Percentiles rank a stretch among this genome's conserved stretches.
Evolutionary conservation across 768 basidiomycete species (phyloP).

Genomic region (Tylopilus felleus): DNA sequence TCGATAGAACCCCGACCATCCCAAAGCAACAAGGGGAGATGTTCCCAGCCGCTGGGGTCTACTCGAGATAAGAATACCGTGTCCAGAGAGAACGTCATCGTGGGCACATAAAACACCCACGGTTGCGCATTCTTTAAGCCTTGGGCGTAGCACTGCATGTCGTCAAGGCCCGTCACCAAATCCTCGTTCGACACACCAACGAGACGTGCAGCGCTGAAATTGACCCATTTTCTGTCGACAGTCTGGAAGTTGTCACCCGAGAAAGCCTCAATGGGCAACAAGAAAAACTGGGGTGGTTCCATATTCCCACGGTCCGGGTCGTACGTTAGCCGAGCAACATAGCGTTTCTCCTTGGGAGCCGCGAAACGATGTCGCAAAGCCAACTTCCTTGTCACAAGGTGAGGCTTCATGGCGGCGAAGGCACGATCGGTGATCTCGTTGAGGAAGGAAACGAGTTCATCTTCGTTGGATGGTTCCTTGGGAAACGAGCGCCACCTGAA

Average conservation of each 20-base stretch:
- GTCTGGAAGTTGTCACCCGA: neutral
- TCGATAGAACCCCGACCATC: neutral
- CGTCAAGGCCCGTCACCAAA: neutral
- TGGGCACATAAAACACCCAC: slow-evolving; percentile 8
- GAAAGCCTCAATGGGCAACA: slow-evolving; percentile 16
- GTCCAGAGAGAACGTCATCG: neutral
- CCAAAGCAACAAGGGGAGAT: neutral
- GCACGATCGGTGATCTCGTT: slow-evolving; percentile 7
- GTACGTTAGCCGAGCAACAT: neutral
- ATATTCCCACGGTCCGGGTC: neutral
- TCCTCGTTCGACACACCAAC: slow-evolving; percentile 1
- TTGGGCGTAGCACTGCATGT: neutral
- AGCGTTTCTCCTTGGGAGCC: neutral
- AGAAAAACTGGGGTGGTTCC: slow-evolving; percentile 8
- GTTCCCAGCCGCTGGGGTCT: neutral
- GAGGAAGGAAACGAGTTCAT: slow-evolving; percentile 3
- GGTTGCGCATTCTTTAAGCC: slow-evolving; percentile 5
- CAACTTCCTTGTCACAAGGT: neutral
- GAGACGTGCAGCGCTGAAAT: neutral
- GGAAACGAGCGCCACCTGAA: slow-evolving; percentile 5
- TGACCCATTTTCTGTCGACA: neutral
- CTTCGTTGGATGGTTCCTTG: neutral
- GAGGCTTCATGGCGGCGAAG: neutral
- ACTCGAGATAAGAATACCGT: neutral
- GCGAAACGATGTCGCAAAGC: neutral